Base-by-base conservation (phyloP, 192 early-diverging fungal genomes). In the Backusella westeae region DNA sequence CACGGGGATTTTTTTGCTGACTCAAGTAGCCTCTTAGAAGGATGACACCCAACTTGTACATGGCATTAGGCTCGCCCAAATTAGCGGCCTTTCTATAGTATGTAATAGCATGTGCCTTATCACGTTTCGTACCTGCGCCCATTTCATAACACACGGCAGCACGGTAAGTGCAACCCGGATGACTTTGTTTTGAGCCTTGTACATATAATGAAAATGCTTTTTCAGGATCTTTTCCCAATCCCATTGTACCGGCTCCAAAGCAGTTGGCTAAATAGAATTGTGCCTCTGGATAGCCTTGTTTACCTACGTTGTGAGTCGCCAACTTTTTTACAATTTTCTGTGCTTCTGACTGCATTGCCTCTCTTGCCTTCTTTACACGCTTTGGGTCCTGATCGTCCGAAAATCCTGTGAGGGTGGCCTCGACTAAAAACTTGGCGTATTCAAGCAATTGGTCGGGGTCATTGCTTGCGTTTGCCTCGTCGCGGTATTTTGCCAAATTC, bases 21-120 rank as follows among this genome's bases (percentile, higher is more conserved):
- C 89, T 90, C 66, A 99, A 81, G 74, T 89, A 76, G 9, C 98
- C 98, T 79, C 95, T 94, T 80, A 98, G 82, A 53, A 98, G 80
- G 23, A 98, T 92, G 86, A 96, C 91, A 36, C 97, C 97, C 26
- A 98, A 87, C 83, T 98, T 99, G 89, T 96, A 97, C 98, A 99
- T 99, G 23, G 95, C 95, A 0, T 92, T 90, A 17, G 94, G 91
- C 76, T 98, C 95, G 49, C 95, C 93, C 72, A 97, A 84, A 12
- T 91, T 90, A 2, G 97, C 96, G 0, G 96, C 92, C 82, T 99
- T 97, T 71, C 94, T 88, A 83, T 96, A 99, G 79, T 94, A 99
- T 83, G 97, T 95, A 56, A 96, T 87, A 4, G 97, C 93, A 26
- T 94, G 90, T 38, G 84, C 79, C 21, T 90, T 84, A 80, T 98